A percentile compares a stretch with the other conserved stretches of the same genome.
Evolutionary conservation across 1,284 basidiomycete genomes (phyloP).

Genomic region (Microstroma glucosiphilum): DNA sequence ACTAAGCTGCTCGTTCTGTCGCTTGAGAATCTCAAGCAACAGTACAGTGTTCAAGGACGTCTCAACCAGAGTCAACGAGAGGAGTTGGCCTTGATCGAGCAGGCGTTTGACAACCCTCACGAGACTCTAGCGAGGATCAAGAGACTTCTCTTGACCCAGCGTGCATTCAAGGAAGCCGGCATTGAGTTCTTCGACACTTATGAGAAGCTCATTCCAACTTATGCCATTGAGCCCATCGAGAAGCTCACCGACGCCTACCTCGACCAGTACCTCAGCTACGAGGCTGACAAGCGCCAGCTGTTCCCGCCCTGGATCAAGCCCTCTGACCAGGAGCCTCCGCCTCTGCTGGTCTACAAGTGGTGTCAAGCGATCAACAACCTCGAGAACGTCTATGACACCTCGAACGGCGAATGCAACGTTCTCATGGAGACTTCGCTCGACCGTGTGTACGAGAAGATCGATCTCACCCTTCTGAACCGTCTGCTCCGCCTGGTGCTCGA

Average conservation of each 20-base stretch:
- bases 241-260: conserved; percentile 51
- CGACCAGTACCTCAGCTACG: conserved; percentile 49
- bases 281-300: conserved; percentile 50
- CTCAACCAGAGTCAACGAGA: conserved; percentile 50
- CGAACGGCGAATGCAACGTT: conserved; percentile 48
- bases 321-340: conserved; percentile 48
- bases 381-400: conserved; percentile 46
- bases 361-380: conserved; percentile 51
- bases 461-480: conserved; percentile 49
- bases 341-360: conserved; percentile 51
- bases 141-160: conserved; percentile 49
- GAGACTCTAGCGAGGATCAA: conserved; percentile 50
- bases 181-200: conserved; percentile 51
- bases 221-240: conserved; percentile 51
- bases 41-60: conserved; percentile 49
- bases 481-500: conserved; percentile 50
- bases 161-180: conserved; percentile 49
- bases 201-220: conserved; percentile 45
- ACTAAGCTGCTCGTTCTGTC: conserved; percentile 48
- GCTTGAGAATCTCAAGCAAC: conserved; percentile 49
- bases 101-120: conserved; percentile 51
- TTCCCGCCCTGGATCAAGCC: conserved; percentile 52
- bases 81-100: conserved; percentile 49
- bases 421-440: conserved; percentile 50
- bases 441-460: conserved; percentile 50